phyloP scores from a whole-genome alignment of 2,329 filamentous ascomycete species.

The Plenodomus tracheiphilus region DNA sequence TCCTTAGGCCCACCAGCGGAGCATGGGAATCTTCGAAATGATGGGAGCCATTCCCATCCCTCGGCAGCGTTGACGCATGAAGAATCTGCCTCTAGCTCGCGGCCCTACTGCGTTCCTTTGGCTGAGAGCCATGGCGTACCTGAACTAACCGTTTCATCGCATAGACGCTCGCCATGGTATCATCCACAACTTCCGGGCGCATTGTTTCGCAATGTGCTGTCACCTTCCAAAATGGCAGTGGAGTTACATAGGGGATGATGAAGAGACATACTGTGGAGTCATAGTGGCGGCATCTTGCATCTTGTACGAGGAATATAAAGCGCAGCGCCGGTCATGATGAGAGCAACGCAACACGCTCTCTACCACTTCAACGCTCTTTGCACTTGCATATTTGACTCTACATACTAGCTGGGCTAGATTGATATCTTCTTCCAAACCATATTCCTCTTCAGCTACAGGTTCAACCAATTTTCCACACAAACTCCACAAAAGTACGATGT shows the following conservation, averaged over 20 bases:
- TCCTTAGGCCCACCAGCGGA: conserved; percentile 16
- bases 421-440: neutral
- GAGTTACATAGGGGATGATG: conserved; percentile 40
- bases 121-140: conserved; percentile 29
- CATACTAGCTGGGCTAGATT: conserved; percentile 37
- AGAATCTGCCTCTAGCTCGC: conserved; percentile 30
- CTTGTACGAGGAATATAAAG: conserved; percentile 30
- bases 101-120: conserved; percentile 27
- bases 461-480: no score
- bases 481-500: conserved; percentile 45
- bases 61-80: conserved; percentile 25
- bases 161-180: conserved; percentile 35
- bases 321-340: conserved; percentile 9
- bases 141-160: conserved; percentile 34
- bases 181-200: conserved; percentile 19
- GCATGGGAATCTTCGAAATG: conserved; percentile 17
- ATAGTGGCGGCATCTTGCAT: conserved; percentile 13
- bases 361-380: conserved; percentile 23
- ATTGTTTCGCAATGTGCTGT: conserved; percentile 30
- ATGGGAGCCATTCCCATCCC: conserved; percentile 17
- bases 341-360: conserved; percentile 22
- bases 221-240: conserved; percentile 25
- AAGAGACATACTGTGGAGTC: conserved; percentile 8
- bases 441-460: conserved; percentile 11
- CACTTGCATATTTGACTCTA: conserved; percentile 13